Evolutionary conservation across 768 basidiomycete species (phyloP), one percentile per base, ranked within the genome.

Genomic region (Psilocybe tampanensis): DNA sequence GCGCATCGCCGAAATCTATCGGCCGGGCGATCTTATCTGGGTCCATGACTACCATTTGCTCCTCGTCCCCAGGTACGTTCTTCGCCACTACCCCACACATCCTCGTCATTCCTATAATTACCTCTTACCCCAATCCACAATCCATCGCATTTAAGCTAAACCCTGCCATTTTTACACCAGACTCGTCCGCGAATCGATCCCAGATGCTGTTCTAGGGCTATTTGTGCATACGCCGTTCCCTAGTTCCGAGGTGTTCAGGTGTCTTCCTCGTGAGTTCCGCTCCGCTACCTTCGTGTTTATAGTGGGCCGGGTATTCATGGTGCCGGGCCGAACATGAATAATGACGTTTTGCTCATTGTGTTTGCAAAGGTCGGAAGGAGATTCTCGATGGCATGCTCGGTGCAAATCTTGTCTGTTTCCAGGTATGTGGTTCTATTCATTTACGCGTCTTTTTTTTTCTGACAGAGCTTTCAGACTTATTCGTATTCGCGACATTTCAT

Each of bases 141-240:
- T 56, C 41, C 53, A 22, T 29, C 9, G 22, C 41, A 24, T 49
- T 42, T 21, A n/a, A 47, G 55, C 48, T 56, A 56, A 47, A 34
- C 41, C 29, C 4, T 29, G 9, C 29, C 29, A 29, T 52, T 52
- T 21, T 17, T 41, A 1, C 21, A 26, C 3, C 54, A 78, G 88
- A 66, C 80, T 96, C 64, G 76, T 98, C 54, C 86, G 96, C 52
- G 85, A 84, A 67, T 73, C 82, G 15, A 76, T 93, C 26, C 79
- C 86, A 51, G 79, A 87, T 36, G 86, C 84, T 47, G 83, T 88
- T 58, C 78, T 96, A 41, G 96, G 95, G 3, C 83, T 99, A 59
- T 99, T 98, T 74, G 90, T 98, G 44, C 96, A 99, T 74, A 98
- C 96, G 1, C 95, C 96, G 12, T 98, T 98, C 88, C 96, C 96